Conservation (phyloP, 352 stramenopile genomes). For the Phytophthora nicotianae region DNA sequence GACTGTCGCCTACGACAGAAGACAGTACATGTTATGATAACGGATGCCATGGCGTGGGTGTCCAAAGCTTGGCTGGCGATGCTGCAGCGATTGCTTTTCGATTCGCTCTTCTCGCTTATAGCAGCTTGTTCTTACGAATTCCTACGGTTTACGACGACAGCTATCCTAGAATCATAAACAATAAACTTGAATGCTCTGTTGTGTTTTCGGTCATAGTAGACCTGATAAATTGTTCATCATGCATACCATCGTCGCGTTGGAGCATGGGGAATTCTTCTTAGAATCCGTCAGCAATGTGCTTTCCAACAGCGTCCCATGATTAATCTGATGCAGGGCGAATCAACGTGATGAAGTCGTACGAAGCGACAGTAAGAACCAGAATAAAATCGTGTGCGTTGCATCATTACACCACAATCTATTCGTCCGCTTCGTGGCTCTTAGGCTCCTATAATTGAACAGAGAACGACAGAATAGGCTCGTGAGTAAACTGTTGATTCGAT, state of each 20-base stretch:
- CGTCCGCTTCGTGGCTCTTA: constrained; percentile 63
- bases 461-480: constrained; percentile 1
- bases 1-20: constrained; percentile 7
- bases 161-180: no score
- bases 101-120: neutral
- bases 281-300: neutral
- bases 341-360: constrained; percentile 6
- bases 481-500: constrained; percentile 1
- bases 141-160: no score
- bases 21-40: neutral
- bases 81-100: neutral
- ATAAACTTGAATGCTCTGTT: no score
- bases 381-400: constrained; percentile 19
- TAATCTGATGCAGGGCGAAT: neutral
- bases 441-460: constrained; percentile 51
- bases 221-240: neutral
- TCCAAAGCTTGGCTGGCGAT: no score
- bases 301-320: neutral
- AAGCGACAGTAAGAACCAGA: neutral
- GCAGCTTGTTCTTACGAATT: no score
- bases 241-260: neutral
- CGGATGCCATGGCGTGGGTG: neutral
- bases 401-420: constrained; percentile 24
- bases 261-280: neutral
- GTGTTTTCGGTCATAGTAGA: no score